phyloP scores from a whole-genome alignment of 2,329 filamentous ascomycete species.

The Xylariaceae sp. region DNA sequence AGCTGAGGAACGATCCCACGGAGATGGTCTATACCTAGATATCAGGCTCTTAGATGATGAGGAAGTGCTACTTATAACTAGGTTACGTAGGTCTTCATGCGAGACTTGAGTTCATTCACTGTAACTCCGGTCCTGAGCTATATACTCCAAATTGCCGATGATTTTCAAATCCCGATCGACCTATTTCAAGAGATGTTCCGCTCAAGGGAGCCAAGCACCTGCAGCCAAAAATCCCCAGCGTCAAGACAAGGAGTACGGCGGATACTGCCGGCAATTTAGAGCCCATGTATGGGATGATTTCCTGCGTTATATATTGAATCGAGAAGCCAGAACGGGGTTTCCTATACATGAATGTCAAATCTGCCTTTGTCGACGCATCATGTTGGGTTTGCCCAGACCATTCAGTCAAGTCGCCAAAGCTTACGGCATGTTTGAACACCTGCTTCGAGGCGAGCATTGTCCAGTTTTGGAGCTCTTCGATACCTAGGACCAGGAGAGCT shows the following conservation, averaged over 20 bases:
- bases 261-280: neutral
- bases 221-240: neutral
- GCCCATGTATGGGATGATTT: neutral
- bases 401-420: neutral
- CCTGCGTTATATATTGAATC: neutral
- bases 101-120: neutral
- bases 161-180: neutral
- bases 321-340: neutral
- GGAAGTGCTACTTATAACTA: neutral
- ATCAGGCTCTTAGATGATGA: neutral
- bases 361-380: too few species aligned
- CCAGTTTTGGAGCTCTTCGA: neutral
- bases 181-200: neutral
- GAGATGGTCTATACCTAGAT: neutral
- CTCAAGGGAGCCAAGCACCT: neutral
- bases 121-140: neutral
- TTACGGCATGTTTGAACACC: neutral
- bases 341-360: neutral
- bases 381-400: too few species aligned
- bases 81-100: neutral
- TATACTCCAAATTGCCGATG: neutral
- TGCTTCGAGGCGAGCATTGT: neutral
- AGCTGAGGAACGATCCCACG: neutral
- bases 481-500: neutral
- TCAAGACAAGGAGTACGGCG: neutral